Conservation (phyloP, 805 yeast genomes). For the Cyberlindnera meyerae region DNA sequence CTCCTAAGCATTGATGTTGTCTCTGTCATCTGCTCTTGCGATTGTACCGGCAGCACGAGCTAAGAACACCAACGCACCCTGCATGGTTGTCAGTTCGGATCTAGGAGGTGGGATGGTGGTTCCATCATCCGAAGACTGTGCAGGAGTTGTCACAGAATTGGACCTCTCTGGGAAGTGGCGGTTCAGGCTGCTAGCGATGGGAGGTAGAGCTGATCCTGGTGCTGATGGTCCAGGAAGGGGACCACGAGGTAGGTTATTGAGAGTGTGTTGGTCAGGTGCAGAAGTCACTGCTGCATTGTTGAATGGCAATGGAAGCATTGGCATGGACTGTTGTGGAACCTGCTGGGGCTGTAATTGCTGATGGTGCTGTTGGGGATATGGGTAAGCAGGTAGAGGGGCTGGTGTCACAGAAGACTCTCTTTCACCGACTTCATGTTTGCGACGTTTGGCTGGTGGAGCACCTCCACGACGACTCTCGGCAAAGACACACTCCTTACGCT, state of each 20-base stretch:
- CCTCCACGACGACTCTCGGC: constrained; percentile 56
- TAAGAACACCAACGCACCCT: constrained; percentile 63
- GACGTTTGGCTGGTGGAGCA: constrained; percentile 13
- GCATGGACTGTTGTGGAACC: too few relatives aligned
- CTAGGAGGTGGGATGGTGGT: constrained; percentile 19
- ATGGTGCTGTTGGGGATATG: not conserved
- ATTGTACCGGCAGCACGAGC: constrained; percentile 79
- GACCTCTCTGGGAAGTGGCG: constrained; percentile 8
- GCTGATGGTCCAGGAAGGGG: not conserved
- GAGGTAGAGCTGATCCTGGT: constrained; percentile 1
- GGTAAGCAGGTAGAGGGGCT: not conserved
- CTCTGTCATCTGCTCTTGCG: constrained; percentile 63
- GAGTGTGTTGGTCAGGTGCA: constrained; percentile 9
- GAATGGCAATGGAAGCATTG: constrained; percentile 7
- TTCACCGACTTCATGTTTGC: constrained; percentile 24
- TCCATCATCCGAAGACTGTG: constrained; percentile 12
- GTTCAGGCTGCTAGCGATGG: constrained; percentile 2
- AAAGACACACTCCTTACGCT: constrained; percentile 74
- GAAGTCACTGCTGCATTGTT: constrained; percentile 2
- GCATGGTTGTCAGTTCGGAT: constrained; percentile 32
- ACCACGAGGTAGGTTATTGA: not conserved
- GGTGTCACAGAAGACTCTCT: constrained; percentile 13
- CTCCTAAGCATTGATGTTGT: constrained; percentile 48
- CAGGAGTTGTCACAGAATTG: constrained; percentile 9
- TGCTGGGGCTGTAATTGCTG: not conserved